Conservation (phyloP, 2,329 filamentous ascomycete species). For the Fusarium goolgardi region DNA sequence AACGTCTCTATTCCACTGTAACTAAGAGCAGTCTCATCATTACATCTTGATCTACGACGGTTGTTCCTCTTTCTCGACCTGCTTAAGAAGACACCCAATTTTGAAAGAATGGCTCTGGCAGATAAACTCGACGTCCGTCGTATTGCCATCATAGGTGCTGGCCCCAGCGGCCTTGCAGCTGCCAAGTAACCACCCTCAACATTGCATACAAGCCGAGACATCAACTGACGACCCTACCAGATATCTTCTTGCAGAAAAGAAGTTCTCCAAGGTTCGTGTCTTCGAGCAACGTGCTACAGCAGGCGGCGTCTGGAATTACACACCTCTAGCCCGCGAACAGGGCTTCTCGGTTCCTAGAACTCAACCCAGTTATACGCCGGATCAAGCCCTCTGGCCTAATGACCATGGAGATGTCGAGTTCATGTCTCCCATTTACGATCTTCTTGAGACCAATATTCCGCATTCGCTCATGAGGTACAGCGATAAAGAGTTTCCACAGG, state of each 20-base stretch:
- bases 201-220: background rate
- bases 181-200: conserved; percentile 53
- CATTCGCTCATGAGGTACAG: conserved; percentile 77
- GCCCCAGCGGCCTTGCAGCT: conserved; percentile 74
- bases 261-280: conserved; percentile 72
- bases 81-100: background rate
- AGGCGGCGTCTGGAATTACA: conserved; percentile 81
- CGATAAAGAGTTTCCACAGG: conserved; percentile 67
- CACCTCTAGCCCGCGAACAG: conserved; percentile 45
- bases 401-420: conserved; percentile 59
- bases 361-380: conserved; percentile 47
- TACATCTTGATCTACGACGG: background rate
- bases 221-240: conserved; percentile 54
- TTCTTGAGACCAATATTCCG: conserved; percentile 81
- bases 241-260: conserved; percentile 72
- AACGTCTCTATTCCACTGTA: background rate
- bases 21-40: background rate
- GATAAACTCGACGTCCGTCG: conserved; percentile 54
- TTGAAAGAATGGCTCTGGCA: conserved; percentile 28
- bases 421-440: conserved; percentile 77
- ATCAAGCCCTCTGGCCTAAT: conserved; percentile 58
- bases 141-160: conserved; percentile 79
- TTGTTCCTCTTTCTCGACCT: background rate
- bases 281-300: conserved; percentile 75
- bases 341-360: conserved; percentile 49